Evolutionary conservation across 2,329 filamentous ascomycete species (phyloP).

Genomic region (Cucurbitaria berberidis): DNA sequence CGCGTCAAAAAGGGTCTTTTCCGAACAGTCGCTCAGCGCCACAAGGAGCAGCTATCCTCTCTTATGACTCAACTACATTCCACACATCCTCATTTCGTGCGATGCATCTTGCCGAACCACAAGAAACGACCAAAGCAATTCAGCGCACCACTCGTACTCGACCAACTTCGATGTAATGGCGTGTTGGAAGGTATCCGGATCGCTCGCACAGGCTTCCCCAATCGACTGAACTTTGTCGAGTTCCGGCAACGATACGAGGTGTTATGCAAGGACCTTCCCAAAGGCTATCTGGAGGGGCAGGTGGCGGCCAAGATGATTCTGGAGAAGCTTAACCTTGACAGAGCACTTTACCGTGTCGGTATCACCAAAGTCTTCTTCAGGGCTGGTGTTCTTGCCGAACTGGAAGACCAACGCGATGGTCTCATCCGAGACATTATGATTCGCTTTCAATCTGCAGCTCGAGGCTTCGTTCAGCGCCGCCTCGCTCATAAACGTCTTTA

Average conservation of each 20-base stretch:
- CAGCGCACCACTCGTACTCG: slow-evolving; percentile 87
- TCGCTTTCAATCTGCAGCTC: slow-evolving; percentile 87
- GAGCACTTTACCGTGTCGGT: slow-evolving; percentile 86
- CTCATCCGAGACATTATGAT: slow-evolving; percentile 94
- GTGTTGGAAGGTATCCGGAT: slow-evolving; percentile 98
- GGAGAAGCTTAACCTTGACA: slow-evolving; percentile 85
- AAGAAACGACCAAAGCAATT: slow-evolving; percentile 96
- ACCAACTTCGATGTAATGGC: slow-evolving; percentile 98
- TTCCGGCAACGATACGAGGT: slow-evolving; percentile 97
- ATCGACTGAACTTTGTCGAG: slow-evolving; percentile 87
- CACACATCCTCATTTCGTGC: slow-evolving; percentile 97
- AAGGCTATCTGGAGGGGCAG: slow-evolving; percentile 89
- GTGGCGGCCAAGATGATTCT: slow-evolving; percentile 84
- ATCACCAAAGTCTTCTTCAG: slow-evolving; percentile 98
- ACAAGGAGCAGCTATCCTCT: slow-evolving; percentile 98
- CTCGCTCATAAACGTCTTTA: slow-evolving; percentile 93
- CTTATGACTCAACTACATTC: slow-evolving; percentile 93
- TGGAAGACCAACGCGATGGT: slow-evolving; percentile 93
- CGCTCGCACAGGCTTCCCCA: slow-evolving; percentile 94
- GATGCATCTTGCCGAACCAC: slow-evolving; percentile 97
- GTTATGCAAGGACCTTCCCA: slow-evolving; percentile 83
- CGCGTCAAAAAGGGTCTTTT: slow-evolving; percentile 97
- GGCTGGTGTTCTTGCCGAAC: slow-evolving; percentile 90
- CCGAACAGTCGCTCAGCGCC: slow-evolving; percentile 92
- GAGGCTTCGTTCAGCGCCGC: slow-evolving; percentile 86